These are phyloP conservation scores for Xanthoparmelia taractica DNA, from an alignment of 495 filamentous ascomycete species.

Conservation along the genomic window DNA sequence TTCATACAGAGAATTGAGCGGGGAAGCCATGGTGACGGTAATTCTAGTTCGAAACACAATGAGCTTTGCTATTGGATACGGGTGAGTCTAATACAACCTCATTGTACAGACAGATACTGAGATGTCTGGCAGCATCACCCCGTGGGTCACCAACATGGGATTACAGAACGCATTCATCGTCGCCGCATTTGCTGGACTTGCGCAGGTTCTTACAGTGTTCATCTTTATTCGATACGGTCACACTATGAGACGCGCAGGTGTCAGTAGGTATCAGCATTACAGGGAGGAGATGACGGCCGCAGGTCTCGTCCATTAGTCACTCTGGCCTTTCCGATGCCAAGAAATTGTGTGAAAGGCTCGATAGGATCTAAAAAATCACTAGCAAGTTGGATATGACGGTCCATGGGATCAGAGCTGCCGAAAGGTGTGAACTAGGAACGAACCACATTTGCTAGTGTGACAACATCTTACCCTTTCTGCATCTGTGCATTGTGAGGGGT, in stretches of 20 bases:
- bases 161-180: constrained; percentile 58
- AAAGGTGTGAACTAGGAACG: too few relatives aligned
- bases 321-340: background rate
- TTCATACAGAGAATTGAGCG: constrained; percentile 54
- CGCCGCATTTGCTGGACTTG: constrained; percentile 52
- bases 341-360: background rate
- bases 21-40: constrained; percentile 55
- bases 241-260: constrained; percentile 33
- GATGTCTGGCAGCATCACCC: constrained; percentile 46
- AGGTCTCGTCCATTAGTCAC: constrained; percentile 34
- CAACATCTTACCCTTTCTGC: too few relatives aligned
- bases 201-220: constrained; percentile 45
- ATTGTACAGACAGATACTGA: constrained; percentile 2
- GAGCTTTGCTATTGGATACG: constrained; percentile 53
- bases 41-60: constrained; percentile 63
- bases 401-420: too few relatives aligned
- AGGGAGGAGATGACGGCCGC: constrained; percentile 31
- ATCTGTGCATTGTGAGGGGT: too few relatives aligned
- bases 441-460: too few relatives aligned
- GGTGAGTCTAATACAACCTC: constrained; percentile 29
- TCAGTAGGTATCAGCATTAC: constrained; percentile 37
- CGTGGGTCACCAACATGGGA: constrained; percentile 53
- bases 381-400: too few relatives aligned
- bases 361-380: too few relatives aligned
- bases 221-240: constrained; percentile 51